Evolutionary conservation across 139 green algal species (phyloP), one percentile per base, ranked within the genome.

Genomic region (Chlorella vulgaris): DNA sequence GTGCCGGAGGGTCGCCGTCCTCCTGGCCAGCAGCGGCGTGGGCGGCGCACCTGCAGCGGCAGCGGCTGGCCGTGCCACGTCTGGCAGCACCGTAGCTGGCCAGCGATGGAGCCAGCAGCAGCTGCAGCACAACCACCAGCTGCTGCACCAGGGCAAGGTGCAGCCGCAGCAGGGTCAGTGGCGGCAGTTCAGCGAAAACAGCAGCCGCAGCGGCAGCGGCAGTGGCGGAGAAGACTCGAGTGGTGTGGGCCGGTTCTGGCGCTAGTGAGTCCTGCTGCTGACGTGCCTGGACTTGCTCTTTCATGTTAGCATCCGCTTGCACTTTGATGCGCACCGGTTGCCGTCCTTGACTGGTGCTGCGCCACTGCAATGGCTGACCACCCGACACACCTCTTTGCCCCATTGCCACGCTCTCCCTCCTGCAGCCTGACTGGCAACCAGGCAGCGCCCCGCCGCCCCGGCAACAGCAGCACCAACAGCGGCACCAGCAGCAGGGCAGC

Each of bases 341-440:
- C n/a, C n/a, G n/a, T n/a, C n/a, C n/a, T n/a, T n/a, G n/a, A n/a
- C n/a, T n/a, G n/a, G n/a, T n/a, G n/a, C n/a, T n/a, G n/a, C n/a
- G n/a, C n/a, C n/a, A n/a, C n/a, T n/a, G n/a, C n/a, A n/a, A n/a
- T n/a, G n/a, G n/a, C n/a, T n/a, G n/a, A n/a, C n/a, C n/a, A n/a
- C n/a, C n/a, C n/a, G n/a, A n/a, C n/a, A n/a, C n/a, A n/a, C n/a
- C n/a, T n/a, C n/a, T n/a, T n/a, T n/a, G n/a, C n/a, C n/a, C n/a
- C n/a, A n/a, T n/a, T n/a, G n/a, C n/a, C n/a, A n/a, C n/a, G n/a
- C 13, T 26, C 4, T 4, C n/a, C 28, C n/a, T 40, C 42, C 5
- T 70, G 74, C 74, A 80, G 74, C 58, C n/a, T 80, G n/a, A 70
- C 58, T 15, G 39, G 58, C 22, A 4, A 65, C 18, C 18, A 65